phyloP scores from a whole-genome alignment of 2,329 filamentous ascomycete genomes.

The Aspergillus awamori region DNA sequence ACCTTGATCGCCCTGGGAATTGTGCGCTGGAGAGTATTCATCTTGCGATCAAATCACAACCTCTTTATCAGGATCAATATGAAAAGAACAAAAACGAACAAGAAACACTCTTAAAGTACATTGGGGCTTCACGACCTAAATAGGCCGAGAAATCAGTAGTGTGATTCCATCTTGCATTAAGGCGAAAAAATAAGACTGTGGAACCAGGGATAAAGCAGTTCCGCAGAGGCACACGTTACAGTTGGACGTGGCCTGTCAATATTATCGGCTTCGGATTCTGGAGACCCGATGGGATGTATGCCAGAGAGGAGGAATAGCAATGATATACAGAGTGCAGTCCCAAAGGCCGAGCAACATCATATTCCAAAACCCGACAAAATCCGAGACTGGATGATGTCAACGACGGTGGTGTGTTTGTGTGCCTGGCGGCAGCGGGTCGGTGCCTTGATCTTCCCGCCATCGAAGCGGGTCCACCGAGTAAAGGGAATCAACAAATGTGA shows the following conservation, averaged over 20 bases:
- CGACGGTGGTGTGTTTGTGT: neutral
- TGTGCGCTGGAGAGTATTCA: neutral
- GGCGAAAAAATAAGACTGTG: neutral
- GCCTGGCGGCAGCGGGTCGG: constrained; percentile 2
- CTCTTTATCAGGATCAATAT: neutral
- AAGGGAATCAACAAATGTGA: neutral
- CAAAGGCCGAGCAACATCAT: neutral
- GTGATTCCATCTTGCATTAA: neutral
- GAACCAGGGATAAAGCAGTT: neutral
- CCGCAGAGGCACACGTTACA: neutral
- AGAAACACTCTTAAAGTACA: neutral
- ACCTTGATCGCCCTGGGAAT: neutral
- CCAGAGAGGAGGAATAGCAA: neutral
- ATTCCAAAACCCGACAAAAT: neutral
- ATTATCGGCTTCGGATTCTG: neutral
- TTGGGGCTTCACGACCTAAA: neutral
- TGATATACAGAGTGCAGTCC: neutral
- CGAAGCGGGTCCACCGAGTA: constrained; percentile 6
- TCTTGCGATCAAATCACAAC: neutral
- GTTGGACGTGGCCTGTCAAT: neutral
- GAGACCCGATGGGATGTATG: neutral
- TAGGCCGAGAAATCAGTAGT: neutral
- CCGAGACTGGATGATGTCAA: constrained; percentile 3
- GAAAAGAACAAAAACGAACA: too few species aligned
- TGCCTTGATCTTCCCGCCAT: constrained; percentile 7